A percentile compares a stretch with the other conserved stretches of the same genome.
Evolutionary conservation across 441 rosid species (phyloP).

Genomic region (California macrophylla): DNA sequence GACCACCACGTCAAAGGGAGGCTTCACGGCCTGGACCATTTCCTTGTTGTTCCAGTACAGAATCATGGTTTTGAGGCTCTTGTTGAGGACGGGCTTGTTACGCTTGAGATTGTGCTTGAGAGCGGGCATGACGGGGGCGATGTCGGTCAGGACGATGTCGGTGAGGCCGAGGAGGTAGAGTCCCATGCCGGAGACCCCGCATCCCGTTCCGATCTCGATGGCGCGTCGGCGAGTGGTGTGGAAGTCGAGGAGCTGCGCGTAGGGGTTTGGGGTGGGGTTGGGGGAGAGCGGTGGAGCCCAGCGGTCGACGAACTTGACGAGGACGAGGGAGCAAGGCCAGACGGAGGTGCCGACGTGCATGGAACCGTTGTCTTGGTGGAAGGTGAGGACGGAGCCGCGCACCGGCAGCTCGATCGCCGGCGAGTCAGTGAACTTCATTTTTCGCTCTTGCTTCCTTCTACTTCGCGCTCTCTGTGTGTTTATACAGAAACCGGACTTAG

Average conservation of each 20-base stretch:
- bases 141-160: conserved; percentile 65
- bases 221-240: conserved; percentile 40
- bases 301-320: conserved; percentile 76
- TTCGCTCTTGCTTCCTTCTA: neutral
- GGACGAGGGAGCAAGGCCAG: conserved; percentile 81
- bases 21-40: conserved; percentile 41
- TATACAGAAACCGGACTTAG: neutral
- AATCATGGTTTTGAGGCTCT: conserved; percentile 44
- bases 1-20: conserved; percentile 66
- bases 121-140: conserved; percentile 74
- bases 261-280: conserved; percentile 28
- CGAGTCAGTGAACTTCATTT: conserved; percentile 76
- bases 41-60: conserved; percentile 56
- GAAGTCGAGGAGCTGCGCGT: conserved; percentile 56
- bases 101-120: conserved; percentile 77
- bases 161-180: conserved; percentile 60
- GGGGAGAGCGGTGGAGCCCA: conserved; percentile 36
- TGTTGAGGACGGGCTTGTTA: conserved; percentile 55
- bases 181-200: conserved; percentile 77
- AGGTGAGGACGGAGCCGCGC: conserved; percentile 41
- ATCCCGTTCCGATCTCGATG: conserved; percentile 68
- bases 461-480: neutral
- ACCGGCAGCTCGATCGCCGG: conserved; percentile 65
- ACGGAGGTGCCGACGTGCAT: conserved; percentile 87
- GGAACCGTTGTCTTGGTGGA: conserved; percentile 75